A percentile compares a stretch with the other conserved stretches of the same genome.
phyloP scores from a whole-genome alignment of 345 rosid genomes.

The Brassica cretica region DNA sequence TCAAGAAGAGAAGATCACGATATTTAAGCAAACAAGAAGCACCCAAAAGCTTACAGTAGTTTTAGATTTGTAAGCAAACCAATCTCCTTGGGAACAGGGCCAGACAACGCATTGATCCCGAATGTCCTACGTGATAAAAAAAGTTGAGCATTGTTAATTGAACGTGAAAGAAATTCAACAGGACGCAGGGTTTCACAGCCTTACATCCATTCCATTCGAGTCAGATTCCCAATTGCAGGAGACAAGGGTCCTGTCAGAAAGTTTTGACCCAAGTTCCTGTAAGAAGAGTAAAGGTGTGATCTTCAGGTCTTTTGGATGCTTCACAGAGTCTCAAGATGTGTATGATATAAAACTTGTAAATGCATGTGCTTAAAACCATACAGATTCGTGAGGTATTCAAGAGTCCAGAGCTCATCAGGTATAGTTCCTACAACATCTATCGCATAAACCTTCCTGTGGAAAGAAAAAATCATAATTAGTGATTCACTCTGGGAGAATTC shows the following conservation, averaged over 20 bases:
- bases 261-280: conserved; percentile 40
- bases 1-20: conserved; percentile 1
- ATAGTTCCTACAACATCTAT: conserved; percentile 30
- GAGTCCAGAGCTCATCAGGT: conserved; percentile 39
- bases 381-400: conserved; percentile 38
- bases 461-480: background rate
- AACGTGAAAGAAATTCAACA: background rate
- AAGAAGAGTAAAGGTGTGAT: background rate
- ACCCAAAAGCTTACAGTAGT: conserved; percentile 47
- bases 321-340: background rate
- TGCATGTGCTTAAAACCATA: conserved; percentile 1
- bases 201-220: conserved; percentile 61
- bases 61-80: conserved; percentile 57
- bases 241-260: conserved; percentile 33
- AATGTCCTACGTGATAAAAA: conserved; percentile 41
- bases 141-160: background rate
- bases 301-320: background rate
- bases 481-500: background rate
- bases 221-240: conserved; percentile 39
- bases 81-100: conserved; percentile 69
- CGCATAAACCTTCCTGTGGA: conserved; percentile 41
- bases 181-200: conserved; percentile 6
- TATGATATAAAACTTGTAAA: background rate
- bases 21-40: background rate
- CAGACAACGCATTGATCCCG: conserved; percentile 60